Evolutionary conservation across 352 stramenopile species (phyloP).

Genomic region (Thalassiosira mediterranea): DNA sequence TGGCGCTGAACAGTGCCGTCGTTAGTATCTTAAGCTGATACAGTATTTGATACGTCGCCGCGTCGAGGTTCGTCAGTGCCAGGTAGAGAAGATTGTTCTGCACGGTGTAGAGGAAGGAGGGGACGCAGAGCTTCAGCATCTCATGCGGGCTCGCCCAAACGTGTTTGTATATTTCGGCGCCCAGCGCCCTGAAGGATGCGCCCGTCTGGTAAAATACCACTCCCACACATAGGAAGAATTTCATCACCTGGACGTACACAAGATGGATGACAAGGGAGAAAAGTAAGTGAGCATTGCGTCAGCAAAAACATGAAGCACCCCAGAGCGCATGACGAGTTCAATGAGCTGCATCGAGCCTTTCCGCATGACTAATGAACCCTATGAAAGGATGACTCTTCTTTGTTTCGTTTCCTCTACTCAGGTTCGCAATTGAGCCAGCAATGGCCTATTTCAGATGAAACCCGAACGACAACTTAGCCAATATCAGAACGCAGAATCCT

Average conservation of each 20-base stretch:
- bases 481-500: no score
- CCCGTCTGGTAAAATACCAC: slow-evolving; percentile 77
- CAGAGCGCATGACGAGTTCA: no score
- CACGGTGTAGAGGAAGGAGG: slow-evolving; percentile 89
- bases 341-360: no score
- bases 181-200: slow-evolving; percentile 23
- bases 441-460: no score
- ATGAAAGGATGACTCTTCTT: no score
- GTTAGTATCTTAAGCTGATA: slow-evolving; percentile 90
- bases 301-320: no score
- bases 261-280: slow-evolving; percentile 10
- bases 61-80: slow-evolving; percentile 88
- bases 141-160: slow-evolving; percentile 75
- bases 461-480: no score
- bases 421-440: no score
- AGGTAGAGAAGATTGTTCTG: slow-evolving; percentile 93
- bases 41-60: slow-evolving; percentile 88
- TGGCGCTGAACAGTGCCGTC: slow-evolving; percentile 85
- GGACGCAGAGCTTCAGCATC: slow-evolving; percentile 84
- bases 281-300: no score
- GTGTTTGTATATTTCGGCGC: slow-evolving; percentile 38
- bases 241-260: slow-evolving; percentile 76
- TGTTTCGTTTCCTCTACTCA: no score
- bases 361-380: no score
- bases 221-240: slow-evolving; percentile 84